These are phyloP conservation scores for Solanum bulbocastanum DNA, from an alignment of 257 asterid genomes.

Conservation along the genomic window DNA sequence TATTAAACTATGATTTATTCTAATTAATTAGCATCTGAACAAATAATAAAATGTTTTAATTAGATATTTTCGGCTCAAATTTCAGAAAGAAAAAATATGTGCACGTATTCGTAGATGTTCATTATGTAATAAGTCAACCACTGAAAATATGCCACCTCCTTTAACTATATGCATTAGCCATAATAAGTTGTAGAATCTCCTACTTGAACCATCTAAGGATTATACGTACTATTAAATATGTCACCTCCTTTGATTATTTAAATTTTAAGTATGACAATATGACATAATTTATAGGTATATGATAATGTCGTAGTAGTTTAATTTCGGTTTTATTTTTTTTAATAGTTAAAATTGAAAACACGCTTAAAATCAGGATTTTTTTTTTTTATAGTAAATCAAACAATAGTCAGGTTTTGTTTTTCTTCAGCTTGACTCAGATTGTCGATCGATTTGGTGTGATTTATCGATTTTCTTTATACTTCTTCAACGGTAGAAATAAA, in stretches of 20 bases:
- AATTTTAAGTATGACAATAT: not conserved
- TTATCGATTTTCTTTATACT: not conserved
- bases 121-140: not conserved
- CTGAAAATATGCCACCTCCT: not conserved
- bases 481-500: not conserved
- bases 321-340: not conserved
- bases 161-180: not conserved
- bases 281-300: not conserved
- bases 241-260: not conserved
- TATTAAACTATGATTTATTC: not conserved
- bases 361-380: fast-evolving
- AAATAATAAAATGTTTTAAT: not conserved
- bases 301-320: not conserved
- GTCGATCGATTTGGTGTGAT: not conserved
- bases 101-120: not conserved
- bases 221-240: not conserved
- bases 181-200: not conserved
- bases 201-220: not conserved
- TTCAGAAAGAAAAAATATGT: not conserved
- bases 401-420: not conserved
- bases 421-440: not conserved
- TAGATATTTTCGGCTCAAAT: not conserved
- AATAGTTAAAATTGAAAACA: not conserved
- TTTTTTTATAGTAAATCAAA: not conserved
- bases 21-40: not conserved